Evolutionary conservation across 169 alveolate species (phyloP).

Genomic region (Plasmodium coatneyi): DNA sequence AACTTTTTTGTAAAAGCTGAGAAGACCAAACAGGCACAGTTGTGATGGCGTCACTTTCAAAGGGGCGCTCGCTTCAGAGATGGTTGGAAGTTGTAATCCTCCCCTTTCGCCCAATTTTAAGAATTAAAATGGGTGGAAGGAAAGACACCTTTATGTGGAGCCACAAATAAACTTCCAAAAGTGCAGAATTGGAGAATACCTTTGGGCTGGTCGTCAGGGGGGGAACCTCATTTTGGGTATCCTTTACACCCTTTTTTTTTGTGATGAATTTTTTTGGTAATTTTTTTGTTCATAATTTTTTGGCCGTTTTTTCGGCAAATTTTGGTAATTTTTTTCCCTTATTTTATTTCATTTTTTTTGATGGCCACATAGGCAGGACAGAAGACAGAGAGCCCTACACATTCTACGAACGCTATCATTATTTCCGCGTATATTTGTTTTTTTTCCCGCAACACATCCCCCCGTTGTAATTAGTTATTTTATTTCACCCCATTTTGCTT

Average conservation of each 20-base stretch:
- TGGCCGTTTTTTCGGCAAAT: neutral
- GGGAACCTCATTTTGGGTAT: neutral
- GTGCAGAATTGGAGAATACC: neutral
- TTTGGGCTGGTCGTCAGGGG: neutral
- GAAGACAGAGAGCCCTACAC: neutral
- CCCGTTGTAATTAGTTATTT: neutral
- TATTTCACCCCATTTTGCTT: neutral
- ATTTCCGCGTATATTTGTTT: neutral
- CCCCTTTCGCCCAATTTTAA: neutral
- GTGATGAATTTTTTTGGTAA: neutral
- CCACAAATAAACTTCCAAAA: neutral
- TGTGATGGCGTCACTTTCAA: neutral
- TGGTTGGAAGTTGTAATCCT: neutral
- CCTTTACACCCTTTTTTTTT: neutral
- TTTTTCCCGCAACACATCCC: neutral
- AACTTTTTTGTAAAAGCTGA: neutral
- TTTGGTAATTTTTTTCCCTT: neutral
- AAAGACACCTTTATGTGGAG: neutral
- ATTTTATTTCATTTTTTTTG: neutral
- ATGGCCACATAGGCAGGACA: neutral
- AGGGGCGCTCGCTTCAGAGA: neutral
- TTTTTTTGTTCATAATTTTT: neutral
- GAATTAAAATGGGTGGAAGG: neutral
- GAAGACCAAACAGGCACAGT: slow-evolving; percentile 19
- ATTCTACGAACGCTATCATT: neutral